A percentile compares a stretch with the other conserved stretches of the same genome.
Evolutionary conservation across 208 protist genomes (phyloP).

Genomic region (Histomonas meleagridis): DNA sequence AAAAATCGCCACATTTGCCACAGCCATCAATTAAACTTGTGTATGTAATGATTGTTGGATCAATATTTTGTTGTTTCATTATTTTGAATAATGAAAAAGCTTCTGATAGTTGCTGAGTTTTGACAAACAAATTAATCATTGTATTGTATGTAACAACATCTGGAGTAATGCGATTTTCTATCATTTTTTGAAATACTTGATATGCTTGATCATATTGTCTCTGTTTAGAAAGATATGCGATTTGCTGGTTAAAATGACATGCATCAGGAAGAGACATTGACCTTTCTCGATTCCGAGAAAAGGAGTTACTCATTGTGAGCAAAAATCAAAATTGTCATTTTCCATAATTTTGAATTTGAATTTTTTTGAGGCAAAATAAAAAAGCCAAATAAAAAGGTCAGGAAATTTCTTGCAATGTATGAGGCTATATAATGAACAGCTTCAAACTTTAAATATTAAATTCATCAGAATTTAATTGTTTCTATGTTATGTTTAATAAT

Average conservation of each 20-base stretch:
- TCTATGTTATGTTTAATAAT: too few relatives aligned
- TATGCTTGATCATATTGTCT: background rate
- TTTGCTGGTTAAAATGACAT: slow-evolving; percentile 22
- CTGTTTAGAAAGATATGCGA: background rate
- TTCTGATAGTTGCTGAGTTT: background rate
- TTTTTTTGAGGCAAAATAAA: too few relatives aligned
- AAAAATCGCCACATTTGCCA: background rate
- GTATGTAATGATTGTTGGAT: background rate
- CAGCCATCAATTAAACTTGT: background rate
- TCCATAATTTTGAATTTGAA: too few relatives aligned
- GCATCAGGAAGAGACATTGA: background rate
- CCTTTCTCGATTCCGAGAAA: background rate
- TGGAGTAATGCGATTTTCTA: background rate
- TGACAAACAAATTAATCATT: slow-evolving; percentile 8
- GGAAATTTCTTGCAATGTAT: too few relatives aligned
- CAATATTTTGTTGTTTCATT: background rate
- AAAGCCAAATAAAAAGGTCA: too few relatives aligned
- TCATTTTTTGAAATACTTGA: background rate
- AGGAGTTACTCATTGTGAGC: too few relatives aligned
- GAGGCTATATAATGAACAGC: too few relatives aligned
- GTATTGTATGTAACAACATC: slow-evolving; percentile 28
- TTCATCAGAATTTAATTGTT: too few relatives aligned
- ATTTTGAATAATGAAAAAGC: background rate
- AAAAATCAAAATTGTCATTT: too few relatives aligned
- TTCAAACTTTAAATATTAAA: too few relatives aligned